These are phyloP conservation scores for Fusarium paranaense DNA, from an alignment of 2,329 filamentous ascomycete genomes.

Conservation along the genomic window DNA sequence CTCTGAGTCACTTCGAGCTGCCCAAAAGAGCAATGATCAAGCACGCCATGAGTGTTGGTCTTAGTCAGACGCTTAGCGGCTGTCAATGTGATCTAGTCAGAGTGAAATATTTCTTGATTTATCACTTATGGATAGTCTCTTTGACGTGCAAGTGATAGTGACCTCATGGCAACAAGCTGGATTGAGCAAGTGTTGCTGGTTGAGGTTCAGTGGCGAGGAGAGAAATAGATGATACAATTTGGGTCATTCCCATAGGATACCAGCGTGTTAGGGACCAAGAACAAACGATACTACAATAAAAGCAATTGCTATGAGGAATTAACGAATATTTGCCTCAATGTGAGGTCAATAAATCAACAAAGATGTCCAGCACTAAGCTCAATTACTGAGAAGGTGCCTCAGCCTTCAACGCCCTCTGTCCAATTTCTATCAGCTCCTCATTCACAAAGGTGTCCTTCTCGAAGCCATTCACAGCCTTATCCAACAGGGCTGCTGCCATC, in stretches of 20 bases:
- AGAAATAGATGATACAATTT: neutral
- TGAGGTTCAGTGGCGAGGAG: neutral
- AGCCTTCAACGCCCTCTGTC: constrained; percentile 9
- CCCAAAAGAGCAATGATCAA: neutral
- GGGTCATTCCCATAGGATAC: too few relatives aligned
- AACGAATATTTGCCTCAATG: neutral
- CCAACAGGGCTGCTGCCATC: constrained; percentile 56
- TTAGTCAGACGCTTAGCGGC: neutral
- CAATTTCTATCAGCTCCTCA: constrained; percentile 56
- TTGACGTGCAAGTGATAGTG: neutral
- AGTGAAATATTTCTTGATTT: neutral
- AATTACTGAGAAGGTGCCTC: neutral
- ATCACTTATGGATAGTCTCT: neutral
- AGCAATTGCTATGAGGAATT: neutral
- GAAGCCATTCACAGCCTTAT: constrained; percentile 58
- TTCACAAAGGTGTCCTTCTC: constrained; percentile 59
- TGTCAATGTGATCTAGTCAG: neutral
- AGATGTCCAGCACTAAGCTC: neutral
- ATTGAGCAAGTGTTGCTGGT: neutral
- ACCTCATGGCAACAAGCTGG: neutral
- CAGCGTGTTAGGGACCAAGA: neutral
- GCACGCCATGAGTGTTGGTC: neutral
- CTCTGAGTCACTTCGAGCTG: neutral
- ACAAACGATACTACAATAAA: neutral
- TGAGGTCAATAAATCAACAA: neutral